A percentile compares a stretch with the other conserved stretches of the same genome.
These are phyloP conservation scores for Plasmodium vivax DNA, from an alignment of 169 alveolate species.

Conservation along the genomic window DNA sequence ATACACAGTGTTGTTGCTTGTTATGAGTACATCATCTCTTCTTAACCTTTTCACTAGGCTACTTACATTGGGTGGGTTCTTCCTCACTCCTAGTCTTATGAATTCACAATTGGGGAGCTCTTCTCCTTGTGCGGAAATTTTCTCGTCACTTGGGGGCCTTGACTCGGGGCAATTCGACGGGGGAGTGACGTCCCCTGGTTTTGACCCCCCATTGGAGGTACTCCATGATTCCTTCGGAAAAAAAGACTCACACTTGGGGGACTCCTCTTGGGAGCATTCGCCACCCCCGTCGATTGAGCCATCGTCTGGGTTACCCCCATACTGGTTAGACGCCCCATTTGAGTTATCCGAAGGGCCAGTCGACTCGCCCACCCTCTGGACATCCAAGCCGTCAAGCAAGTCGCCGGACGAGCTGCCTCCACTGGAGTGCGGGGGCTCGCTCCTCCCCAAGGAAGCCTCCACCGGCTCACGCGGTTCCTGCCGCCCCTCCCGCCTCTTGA, in stretches of 20 bases:
- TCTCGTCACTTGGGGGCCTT: neutral
- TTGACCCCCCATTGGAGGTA: neutral
- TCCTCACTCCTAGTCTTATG: constrained; percentile 31
- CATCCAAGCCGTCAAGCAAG: neutral
- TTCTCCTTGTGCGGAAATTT: neutral
- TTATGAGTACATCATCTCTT: constrained; percentile 66
- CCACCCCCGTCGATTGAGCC: neutral
- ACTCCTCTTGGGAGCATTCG: neutral
- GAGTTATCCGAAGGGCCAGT: neutral
- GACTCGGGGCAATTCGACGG: neutral
- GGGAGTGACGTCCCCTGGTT: neutral
- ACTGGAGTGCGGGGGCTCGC: neutral
- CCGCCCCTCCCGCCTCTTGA: neutral
- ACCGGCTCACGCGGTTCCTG: neutral
- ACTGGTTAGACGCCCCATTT: neutral
- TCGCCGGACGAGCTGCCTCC: neutral
- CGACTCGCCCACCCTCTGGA: neutral
- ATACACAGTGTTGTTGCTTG: constrained; percentile 77
- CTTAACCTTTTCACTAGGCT: constrained; percentile 16
- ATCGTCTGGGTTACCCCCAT: neutral
- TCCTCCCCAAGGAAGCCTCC: neutral
- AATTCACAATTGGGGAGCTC: constrained; percentile 4
- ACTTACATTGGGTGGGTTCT: neutral
- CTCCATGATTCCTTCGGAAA: neutral
- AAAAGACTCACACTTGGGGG: neutral